phyloP scores from a whole-genome alignment of 176 grass and related monocot genomes.

The Tillandsia fasciculata region DNA sequence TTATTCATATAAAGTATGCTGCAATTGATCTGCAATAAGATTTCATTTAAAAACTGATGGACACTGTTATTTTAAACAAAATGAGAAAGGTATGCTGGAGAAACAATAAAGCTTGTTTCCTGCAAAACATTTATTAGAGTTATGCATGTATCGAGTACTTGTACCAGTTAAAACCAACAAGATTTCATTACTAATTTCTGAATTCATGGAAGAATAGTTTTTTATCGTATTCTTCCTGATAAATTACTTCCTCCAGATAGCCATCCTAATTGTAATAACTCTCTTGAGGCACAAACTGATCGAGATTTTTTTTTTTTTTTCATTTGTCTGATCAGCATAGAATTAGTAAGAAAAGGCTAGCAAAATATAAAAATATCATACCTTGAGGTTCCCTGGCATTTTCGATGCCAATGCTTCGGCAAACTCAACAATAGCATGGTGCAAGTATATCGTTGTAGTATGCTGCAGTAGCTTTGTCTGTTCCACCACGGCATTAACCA shows the following conservation, averaged over 20 bases:
- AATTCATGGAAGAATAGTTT: background rate
- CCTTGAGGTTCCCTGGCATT: conserved; percentile 97
- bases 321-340: background rate
- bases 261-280: too few species aligned
- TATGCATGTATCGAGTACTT: too few species aligned
- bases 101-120: background rate
- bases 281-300: too few species aligned
- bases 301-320: background rate
- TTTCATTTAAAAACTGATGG: too few species aligned
- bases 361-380: conserved; percentile 1
- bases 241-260: too few species aligned
- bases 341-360: background rate
- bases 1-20: too few species aligned
- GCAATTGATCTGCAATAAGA: too few species aligned
- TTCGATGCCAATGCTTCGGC: conserved; percentile 85
- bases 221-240: background rate
- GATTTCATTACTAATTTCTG: too few species aligned
- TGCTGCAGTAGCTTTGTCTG: conserved; percentile 96
- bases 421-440: conserved; percentile 86
- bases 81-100: conserved; percentile 1
- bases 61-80: background rate
- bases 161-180: too few species aligned
- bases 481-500: conserved; percentile 73
- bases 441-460: conserved; percentile 89
- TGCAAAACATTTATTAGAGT: too few species aligned